Evolutionary conservation across 192 early-diverging fungal genomes (phyloP), one percentile per base, ranked within the genome.

Genomic region (Helicostylum pulchrum): DNA sequence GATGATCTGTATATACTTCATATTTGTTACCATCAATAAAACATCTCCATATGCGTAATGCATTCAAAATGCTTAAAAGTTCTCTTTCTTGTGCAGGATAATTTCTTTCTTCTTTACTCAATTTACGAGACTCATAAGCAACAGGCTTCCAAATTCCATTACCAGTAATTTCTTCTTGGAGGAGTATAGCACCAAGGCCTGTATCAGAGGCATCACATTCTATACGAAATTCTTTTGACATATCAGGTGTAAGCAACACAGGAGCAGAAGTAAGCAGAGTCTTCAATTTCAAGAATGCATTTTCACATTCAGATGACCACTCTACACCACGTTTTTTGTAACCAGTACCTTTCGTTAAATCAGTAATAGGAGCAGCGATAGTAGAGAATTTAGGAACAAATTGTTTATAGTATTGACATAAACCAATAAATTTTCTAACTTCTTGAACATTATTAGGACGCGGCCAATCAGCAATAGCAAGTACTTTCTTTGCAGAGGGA

Each of bases 51-150:
- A 46, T 62, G 7, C 61, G 48, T 34, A 62, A 48, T 14, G 48
- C 47, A 36, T 62, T 23, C 17, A 62, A 51, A 15, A 62, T 51
- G 14, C 46, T 46, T 7, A 62, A 31, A 3, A 62, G 48, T 32
- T 62, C 61, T 30, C 48, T 15, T 36, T 62, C 30, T 62, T 62
- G 61, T 6, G 60, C 48, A 14, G 68, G 66, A 31, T 73, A 73
- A 10, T 72, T 70, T 36, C 53, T 14, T 68, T 68, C 21, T 64
- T 63, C 76, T 23, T 49, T 17, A 8, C 46, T 51, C 20, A 72
- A 45, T 26, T 77, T 77, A 34, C 61, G 53, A 7, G 70, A 72
- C 48, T 71, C n/a, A n/a, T n/a, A n/a, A n/a, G n/a, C n/a, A n/a
- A n/a, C n/a, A n/a, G n/a, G n/a, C n/a, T n/a, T n/a, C n/a, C n/a